phyloP scores from a whole-genome alignment of 116 monocot genomes.

The Dioscorea cayenensis region DNA sequence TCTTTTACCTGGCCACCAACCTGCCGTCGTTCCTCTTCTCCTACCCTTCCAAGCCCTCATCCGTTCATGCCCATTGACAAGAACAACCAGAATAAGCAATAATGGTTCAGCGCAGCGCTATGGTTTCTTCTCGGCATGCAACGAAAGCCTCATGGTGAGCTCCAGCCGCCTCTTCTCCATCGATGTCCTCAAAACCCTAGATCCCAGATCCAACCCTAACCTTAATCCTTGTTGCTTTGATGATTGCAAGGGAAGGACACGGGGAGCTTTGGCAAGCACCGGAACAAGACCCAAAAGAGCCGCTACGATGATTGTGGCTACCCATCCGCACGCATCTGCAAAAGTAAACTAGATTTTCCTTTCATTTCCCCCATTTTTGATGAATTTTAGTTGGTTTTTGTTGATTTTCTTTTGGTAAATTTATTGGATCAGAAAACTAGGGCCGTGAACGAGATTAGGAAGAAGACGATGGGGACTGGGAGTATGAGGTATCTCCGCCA shows the following conservation, averaged over 20 bases:
- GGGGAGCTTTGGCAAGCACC: conserved; percentile 55
- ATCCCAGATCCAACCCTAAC: background rate
- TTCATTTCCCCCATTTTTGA: background rate
- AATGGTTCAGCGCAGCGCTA: conserved; percentile 2
- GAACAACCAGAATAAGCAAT: too few species aligned
- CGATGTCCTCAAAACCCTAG: background rate
- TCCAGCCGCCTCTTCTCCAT: background rate
- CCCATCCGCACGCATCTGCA: conserved; percentile 53
- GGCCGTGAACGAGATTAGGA: conserved; percentile 12
- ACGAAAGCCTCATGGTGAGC: background rate
- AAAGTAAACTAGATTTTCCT: conserved; percentile 12
- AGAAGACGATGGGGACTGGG: conserved; percentile 13
- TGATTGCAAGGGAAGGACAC: conserved; percentile 51
- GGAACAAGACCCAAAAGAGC: conserved; percentile 73
- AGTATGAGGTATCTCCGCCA: conserved; percentile 18
- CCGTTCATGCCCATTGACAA: too few species aligned
- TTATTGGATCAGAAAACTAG: background rate
- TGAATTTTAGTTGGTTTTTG: background rate
- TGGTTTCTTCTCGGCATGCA: background rate
- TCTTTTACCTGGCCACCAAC: too few species aligned
- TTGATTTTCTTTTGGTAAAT: background rate
- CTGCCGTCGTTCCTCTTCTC: too few species aligned
- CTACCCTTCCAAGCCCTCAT: too few species aligned
- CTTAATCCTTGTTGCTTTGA: background rate
- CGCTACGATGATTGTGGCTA: conserved; percentile 43